Evolutionary conservation across 1,139 yeast species (phyloP).

Genomic region (Meyerozyma guilliermondii): DNA sequence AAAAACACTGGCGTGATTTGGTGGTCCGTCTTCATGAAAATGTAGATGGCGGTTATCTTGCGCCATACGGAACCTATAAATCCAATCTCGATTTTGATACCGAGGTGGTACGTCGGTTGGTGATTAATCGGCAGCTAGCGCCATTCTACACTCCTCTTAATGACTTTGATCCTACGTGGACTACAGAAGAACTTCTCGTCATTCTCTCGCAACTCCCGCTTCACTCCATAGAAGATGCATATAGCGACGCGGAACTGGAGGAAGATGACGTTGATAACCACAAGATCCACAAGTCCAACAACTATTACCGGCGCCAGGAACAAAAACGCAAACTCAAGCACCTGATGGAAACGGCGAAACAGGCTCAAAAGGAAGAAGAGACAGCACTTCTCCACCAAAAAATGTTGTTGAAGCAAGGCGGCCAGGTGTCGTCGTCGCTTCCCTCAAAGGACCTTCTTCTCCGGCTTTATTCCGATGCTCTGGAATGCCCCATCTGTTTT

Average conservation of each 20-base stretch:
- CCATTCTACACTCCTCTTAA: constrained; percentile 91
- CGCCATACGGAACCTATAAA: constrained; percentile 84
- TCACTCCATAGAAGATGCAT: constrained; percentile 58
- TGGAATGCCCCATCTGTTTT: constrained; percentile 94
- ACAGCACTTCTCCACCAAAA: constrained; percentile 39
- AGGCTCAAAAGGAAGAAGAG: constrained; percentile 54
- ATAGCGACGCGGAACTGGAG: constrained; percentile 50
- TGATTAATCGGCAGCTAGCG: constrained; percentile 60
- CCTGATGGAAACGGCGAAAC: constrained; percentile 43
- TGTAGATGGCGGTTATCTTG: constrained; percentile 77
- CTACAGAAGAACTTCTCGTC: constrained; percentile 61
- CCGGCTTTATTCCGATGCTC: constrained; percentile 54
- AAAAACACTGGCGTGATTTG: constrained; percentile 50
- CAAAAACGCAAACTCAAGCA: constrained; percentile 46
- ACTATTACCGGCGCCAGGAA: constrained; percentile 49
- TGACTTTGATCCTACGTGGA: constrained; percentile 74
- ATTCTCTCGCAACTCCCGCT: constrained; percentile 50
- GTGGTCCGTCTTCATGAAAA: constrained; percentile 55
- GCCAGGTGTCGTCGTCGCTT: constrained; percentile 13
- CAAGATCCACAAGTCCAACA: constrained; percentile 48
- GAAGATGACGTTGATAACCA: constrained; percentile 51
- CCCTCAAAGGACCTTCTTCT: constrained; percentile 29
- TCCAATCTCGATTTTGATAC: constrained; percentile 72
- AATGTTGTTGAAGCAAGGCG: constrained; percentile 14
- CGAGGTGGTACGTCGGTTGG: constrained; percentile 61